Percentiles rank a stretch among this genome's conserved stretches.
These are phyloP conservation scores for Retiboletus fuscus DNA, from an alignment of 1,284 basidiomycete species.

Conservation along the genomic window DNA sequence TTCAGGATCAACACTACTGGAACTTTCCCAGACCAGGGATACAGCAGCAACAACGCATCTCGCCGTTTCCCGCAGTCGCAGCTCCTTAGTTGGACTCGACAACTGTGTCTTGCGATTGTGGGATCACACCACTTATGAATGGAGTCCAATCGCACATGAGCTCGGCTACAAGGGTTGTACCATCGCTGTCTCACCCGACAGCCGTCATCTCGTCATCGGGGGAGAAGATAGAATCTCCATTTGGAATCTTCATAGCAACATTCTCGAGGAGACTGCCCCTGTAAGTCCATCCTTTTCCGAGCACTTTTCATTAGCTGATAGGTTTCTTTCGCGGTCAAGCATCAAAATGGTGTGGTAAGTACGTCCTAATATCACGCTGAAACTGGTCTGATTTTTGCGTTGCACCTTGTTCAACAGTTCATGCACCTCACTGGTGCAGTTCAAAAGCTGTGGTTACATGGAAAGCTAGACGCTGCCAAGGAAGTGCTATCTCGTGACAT, in stretches of 20 bases:
- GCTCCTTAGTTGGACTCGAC: constrained; percentile 22
- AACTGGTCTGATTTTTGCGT: background rate
- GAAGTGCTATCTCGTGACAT: constrained; percentile 33
- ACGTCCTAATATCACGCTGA: background rate
- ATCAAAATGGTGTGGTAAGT: constrained; percentile 22
- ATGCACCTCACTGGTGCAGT: constrained; percentile 18
- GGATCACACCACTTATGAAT: constrained; percentile 23
- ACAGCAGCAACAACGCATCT: constrained; percentile 16
- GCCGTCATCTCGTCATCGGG: constrained; percentile 22
- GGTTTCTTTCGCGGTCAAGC: background rate
- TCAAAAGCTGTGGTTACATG: constrained; percentile 25
- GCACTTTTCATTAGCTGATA: constrained; percentile 9
- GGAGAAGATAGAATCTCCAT: constrained; percentile 33
- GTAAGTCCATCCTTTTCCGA: constrained; percentile 13
- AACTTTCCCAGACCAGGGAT: constrained; percentile 20
- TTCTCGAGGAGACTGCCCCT: background rate
- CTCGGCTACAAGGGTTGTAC: constrained; percentile 21
- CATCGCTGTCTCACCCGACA: constrained; percentile 28
- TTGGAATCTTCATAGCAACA: constrained; percentile 21
- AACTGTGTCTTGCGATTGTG: constrained; percentile 21
- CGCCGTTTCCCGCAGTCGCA: constrained; percentile 28
- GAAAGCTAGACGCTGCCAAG: constrained; percentile 10
- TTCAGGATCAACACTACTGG: constrained; percentile 29
- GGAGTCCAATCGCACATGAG: constrained; percentile 10
- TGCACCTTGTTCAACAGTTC: constrained; percentile 20